Evolutionary conservation across 2,329 filamentous ascomycete genomes (phyloP).

Genomic region (Colletotrichum spinosum): DNA sequence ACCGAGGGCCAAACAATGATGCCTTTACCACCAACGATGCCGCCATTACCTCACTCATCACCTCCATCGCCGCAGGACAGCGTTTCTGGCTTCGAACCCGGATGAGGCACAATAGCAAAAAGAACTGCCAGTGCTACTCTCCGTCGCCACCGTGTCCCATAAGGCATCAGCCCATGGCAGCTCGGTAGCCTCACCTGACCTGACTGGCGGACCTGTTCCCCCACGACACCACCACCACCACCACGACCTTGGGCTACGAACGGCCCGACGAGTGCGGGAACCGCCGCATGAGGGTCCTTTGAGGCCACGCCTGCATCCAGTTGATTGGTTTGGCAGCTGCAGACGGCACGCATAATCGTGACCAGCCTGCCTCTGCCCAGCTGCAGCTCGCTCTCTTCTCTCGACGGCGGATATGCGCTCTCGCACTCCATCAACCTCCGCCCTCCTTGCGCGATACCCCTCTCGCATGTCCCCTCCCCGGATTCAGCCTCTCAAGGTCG

Average conservation of each 20-base stretch:
- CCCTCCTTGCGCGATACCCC: conserved; percentile 27
- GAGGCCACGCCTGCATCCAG: conserved; percentile 23
- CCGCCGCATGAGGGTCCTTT: conserved; percentile 18
- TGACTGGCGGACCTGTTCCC: conserved; percentile 20
- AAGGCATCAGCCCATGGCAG: conserved; percentile 21
- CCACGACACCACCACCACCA: conserved; percentile 20
- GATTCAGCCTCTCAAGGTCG: conserved; percentile 27
- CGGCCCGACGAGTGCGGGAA: conserved; percentile 37
- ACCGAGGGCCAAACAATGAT: not conserved
- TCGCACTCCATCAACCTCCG: conserved; percentile 29
- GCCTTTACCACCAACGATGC: not conserved
- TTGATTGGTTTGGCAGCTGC: conserved; percentile 33
- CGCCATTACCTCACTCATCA: conserved; percentile 2
- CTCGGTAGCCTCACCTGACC: conserved; percentile 30
- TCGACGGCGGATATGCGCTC: conserved; percentile 24
- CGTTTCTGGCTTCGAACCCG: not conserved
- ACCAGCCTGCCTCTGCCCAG: conserved; percentile 22
- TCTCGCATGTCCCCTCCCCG: conserved; percentile 28
- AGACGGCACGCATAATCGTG: conserved; percentile 30
- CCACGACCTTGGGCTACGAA: conserved; percentile 9
- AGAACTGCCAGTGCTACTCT: conserved; percentile 7
- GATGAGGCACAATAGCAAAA: not conserved
- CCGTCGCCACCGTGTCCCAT: not conserved
- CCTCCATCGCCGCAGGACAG: not conserved
- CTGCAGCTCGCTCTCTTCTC: conserved; percentile 14